These are phyloP conservation scores for Allomyces arbusculus DNA, from an alignment of 192 early-diverging fungal species.

Conservation along the genomic window DNA sequence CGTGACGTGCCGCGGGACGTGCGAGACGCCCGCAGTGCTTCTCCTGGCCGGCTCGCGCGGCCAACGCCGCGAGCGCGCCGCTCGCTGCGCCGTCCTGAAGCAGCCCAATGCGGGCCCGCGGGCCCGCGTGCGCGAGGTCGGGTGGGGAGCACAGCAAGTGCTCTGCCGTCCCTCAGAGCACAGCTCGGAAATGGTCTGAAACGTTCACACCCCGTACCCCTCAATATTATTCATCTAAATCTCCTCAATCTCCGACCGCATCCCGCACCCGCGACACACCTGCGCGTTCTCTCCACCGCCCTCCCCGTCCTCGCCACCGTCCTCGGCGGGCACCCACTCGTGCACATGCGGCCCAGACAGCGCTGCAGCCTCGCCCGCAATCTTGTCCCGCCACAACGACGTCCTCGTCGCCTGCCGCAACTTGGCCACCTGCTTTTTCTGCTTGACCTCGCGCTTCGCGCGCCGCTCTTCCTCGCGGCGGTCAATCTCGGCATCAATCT, in stretches of 20 bases:
- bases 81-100: too few relatives aligned
- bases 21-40: too few relatives aligned
- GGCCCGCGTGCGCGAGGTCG: too few relatives aligned
- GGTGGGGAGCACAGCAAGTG: too few relatives aligned
- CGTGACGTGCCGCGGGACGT: too few relatives aligned
- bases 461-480: conserved; percentile 55
- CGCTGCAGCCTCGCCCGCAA: not conserved
- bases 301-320: not conserved
- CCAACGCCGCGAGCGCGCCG: too few relatives aligned
- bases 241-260: not conserved
- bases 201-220: too few relatives aligned
- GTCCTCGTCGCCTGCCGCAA: not conserved
- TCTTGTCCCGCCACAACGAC: not conserved
- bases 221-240: too few relatives aligned
- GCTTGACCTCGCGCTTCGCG: conserved; percentile 62
- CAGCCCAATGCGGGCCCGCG: too few relatives aligned
- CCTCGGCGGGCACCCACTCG: not conserved
- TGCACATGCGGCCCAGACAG: not conserved
- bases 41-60: too few relatives aligned
- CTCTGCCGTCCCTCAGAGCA: too few relatives aligned
- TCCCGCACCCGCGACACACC: not conserved
- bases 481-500: conserved; percentile 73
- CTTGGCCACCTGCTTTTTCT: conserved; percentile 44
- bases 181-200: too few relatives aligned
- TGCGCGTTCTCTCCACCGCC: not conserved